Base-by-base conservation (phyloP, 352 stramenopile genomes). In the Phytophthora capsici region DNA sequence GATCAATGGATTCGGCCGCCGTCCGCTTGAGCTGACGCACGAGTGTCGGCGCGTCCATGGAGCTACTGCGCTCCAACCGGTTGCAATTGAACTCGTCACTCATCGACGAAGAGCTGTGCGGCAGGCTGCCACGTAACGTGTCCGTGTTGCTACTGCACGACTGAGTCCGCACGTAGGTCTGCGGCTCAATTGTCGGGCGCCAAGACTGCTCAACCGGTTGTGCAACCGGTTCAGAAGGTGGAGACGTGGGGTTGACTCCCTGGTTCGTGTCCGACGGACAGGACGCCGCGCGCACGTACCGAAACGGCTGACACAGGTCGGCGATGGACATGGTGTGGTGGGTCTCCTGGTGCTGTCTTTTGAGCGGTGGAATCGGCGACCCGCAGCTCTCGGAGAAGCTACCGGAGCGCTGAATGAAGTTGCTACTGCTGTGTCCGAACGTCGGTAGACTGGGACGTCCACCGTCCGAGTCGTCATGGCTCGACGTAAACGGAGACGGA, bases 181-280 rank as follows among this genome's bases (percentile, higher is more conserved):
- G 61, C 14, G 59, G 56, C 19, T 74, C 59, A 30, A 74, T 64
- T 2, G 59, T 36, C 5, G 56, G 55, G 45, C 47, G 44, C 64
- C 65, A 77, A 34, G 22, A 71, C 25, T 63, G 47, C n/a, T 74
- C 64, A 6, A 45, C 30, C 12, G 13, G 57, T 9, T 30, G 38
- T 13, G 53, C 17, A 12, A 14, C 3, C 4, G 1, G 14, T 22
- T 69, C 40, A 6, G 20, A 37, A 9, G 50, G 36, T 0, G 55
- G 43, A 38, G 49, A 65, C 19, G 52, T 23, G 19, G 48, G 28
- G 23, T 28, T 38, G 38, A 19, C 43, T 34, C 34, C 47, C 36
- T 52, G 54, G 48, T 85, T 86, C n/a, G 83, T 79, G 57, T 93
- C 84, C 20, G 84, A 93, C 23, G 84, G 84, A 70, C 84, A 93